Base-by-base conservation (phyloP, 768 basidiomycete species). In the Russula emetica region DNA sequence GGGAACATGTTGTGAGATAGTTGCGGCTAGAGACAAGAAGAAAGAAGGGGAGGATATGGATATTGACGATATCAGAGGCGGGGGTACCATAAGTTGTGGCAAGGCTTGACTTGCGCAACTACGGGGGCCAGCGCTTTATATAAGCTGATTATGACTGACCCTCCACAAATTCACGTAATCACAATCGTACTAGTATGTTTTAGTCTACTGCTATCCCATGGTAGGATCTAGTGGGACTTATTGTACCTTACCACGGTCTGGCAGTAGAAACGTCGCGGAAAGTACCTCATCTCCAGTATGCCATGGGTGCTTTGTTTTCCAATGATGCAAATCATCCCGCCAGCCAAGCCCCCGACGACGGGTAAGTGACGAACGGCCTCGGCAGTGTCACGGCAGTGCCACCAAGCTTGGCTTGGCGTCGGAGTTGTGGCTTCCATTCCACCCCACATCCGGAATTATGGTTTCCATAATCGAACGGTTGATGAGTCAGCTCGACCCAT, bases 1-100 rank as follows among this genome's bases (percentile, higher is more conserved):
- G 53, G 65, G 61, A n/a, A 68, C 67, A 68, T 68, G 66, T 38
- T 66, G 67, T n/a, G 61, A 68, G 22, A 66, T 28, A 45, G 61
- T 55, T 65, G 67, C 60, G 57, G 44, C 64, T 51, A 68, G 61
- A 32, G 65, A 68, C 54, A 67, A 55, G 58, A 68, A 47, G 44
- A 58, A 56, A 54, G 67, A 42, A 28, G 42, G 44, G 66, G 65
- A 61, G n/a, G 65, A 49, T 30, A 54, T 50, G 26, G 61, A 53
- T 38, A 49, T 55, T 18, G 67, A 47, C 45, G 63, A 53, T 26
- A 40, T 22, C 45, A 59, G 52, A 34, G 62, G 67, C 58, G 51
- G 55, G 38, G 44, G 61, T 54, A 68, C 67, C 67, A 68, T 68
- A 67, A 62, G 67, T 68, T 61, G 53, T 30, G 24, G 44, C 47